phyloP scores from a whole-genome alignment of 2,329 filamentous ascomycete species.

The Corynespora cassiicola region DNA sequence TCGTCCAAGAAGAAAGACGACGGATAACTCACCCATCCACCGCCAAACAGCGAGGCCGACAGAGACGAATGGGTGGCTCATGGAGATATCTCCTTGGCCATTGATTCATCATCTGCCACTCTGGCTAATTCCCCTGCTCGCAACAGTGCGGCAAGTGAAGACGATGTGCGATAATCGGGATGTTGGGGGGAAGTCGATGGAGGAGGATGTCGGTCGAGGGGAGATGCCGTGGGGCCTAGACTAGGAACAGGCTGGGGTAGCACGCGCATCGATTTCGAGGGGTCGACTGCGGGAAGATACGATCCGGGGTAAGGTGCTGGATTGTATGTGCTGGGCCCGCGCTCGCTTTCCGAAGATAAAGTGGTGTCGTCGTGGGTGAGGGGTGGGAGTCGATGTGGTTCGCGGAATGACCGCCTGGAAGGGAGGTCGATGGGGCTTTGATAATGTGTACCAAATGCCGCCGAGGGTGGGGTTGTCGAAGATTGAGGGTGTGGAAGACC shows the following conservation, averaged over 20 bases:
- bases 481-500: slow-evolving; percentile 19
- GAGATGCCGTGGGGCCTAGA: slow-evolving; percentile 32
- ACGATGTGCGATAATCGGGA: slow-evolving; percentile 38
- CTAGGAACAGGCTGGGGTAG: slow-evolving; percentile 47
- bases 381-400: slow-evolving; percentile 35
- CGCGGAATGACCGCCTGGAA: slow-evolving; percentile 38
- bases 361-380: slow-evolving; percentile 49
- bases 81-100: slow-evolving; percentile 27
- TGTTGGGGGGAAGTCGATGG: slow-evolving; percentile 23
- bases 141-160: slow-evolving; percentile 44
- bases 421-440: slow-evolving; percentile 32
- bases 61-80: slow-evolving; percentile 14
- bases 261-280: slow-evolving; percentile 39
- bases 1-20: too few relatives aligned
- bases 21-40: too few relatives aligned
- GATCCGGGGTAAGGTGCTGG: slow-evolving; percentile 15
- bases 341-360: slow-evolving; percentile 48
- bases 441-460: slow-evolving; percentile 25
- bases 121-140: slow-evolving; percentile 46
- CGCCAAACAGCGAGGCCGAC: too few relatives aligned
- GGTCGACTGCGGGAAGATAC: slow-evolving; percentile 30
- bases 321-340: slow-evolving; percentile 29
- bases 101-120: slow-evolving; percentile 37
- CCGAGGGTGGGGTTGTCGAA: slow-evolving; percentile 26
- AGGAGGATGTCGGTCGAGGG: slow-evolving; percentile 34